phyloP scores from a whole-genome alignment of 192 early-diverging fungal genomes.

The Dissophora ornata region DNA sequence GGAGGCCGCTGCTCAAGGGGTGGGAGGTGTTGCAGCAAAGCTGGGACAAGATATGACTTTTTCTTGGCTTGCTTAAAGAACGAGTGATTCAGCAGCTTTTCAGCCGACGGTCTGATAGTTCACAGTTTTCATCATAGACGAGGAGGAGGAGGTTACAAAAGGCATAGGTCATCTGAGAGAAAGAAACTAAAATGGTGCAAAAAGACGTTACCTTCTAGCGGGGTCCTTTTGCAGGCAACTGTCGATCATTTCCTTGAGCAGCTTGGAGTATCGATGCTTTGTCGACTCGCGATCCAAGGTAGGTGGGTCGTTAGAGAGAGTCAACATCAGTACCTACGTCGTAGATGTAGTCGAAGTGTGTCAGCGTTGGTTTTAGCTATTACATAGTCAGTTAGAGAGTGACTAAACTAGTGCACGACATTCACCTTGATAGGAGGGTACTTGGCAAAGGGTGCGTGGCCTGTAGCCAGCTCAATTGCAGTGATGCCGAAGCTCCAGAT shows the following conservation, averaged over 20 bases:
- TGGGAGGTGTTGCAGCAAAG: constrained; percentile 68
- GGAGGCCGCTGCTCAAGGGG: constrained; percentile 77
- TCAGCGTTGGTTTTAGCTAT: no score
- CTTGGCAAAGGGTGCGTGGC: constrained; percentile 90
- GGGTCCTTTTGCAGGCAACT: constrained; percentile 84
- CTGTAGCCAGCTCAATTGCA: constrained; percentile 84
- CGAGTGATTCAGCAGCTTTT: constrained; percentile 79
- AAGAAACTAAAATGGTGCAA: no score
- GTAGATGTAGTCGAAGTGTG: no score
- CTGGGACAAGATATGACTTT: constrained; percentile 67
- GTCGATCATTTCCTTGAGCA: constrained; percentile 91
- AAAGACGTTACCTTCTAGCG: constrained; percentile 69
- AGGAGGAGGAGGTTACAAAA: no score
- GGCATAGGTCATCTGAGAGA: no score
- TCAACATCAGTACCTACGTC: constrained; percentile 84
- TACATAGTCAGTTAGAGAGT: no score
- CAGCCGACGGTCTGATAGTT: constrained; percentile 80
- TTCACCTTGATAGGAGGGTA: constrained; percentile 85
- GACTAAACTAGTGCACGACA: not conserved
- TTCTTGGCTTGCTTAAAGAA: constrained; percentile 87
- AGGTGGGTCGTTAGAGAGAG: constrained; percentile 86
- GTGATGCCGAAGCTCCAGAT: constrained; percentile 95
- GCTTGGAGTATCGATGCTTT: constrained; percentile 78
- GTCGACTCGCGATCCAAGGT: constrained; percentile 82
- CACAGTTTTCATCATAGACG: no score